These are phyloP conservation scores for Ormosia semicastrata DNA, from an alignment of 306 rosid genomes.

Conservation along the genomic window DNA sequence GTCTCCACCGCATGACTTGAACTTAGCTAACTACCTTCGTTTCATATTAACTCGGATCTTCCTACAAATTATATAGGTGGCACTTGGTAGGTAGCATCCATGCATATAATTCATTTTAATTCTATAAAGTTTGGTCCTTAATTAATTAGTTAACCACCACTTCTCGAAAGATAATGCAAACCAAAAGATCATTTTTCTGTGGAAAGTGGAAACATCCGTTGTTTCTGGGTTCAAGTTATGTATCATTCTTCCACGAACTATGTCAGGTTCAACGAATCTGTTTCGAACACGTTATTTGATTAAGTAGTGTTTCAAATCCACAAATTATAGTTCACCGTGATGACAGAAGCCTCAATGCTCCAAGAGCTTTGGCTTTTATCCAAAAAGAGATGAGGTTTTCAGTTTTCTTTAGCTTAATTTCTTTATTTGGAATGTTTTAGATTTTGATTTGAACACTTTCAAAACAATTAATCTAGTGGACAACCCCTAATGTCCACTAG, in stretches of 20 bases:
- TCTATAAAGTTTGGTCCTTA: not conserved
- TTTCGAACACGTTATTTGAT: not conserved
- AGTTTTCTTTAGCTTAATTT: not conserved
- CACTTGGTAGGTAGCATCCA: not conserved
- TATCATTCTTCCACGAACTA: not conserved
- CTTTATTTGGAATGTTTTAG: constrained; percentile 23
- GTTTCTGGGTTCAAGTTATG: not conserved
- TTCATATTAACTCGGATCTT: not conserved
- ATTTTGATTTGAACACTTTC: not conserved
- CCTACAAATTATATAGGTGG: not conserved
- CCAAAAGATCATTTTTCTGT: not conserved
- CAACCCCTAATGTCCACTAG: constrained; percentile 19
- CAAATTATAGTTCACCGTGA: not conserved
- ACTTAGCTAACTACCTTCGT: constrained; percentile 1
- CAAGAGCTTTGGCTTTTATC: not conserved
- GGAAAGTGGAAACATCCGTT: not conserved
- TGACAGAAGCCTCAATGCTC: not conserved
- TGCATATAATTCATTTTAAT: not conserved
- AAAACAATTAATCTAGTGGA: constrained; percentile 20
- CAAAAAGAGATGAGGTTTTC: not conserved
- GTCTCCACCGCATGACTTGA: constrained; percentile 11
- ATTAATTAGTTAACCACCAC: not conserved
- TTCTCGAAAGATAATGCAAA: not conserved
- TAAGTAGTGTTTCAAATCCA: not conserved
- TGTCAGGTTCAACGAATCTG: constrained; percentile 24